A percentile compares a stretch with the other conserved stretches of the same genome.
Conservation (phyloP, 2,329 filamentous ascomycete genomes). For the Akanthomyces muscarius region DNA sequence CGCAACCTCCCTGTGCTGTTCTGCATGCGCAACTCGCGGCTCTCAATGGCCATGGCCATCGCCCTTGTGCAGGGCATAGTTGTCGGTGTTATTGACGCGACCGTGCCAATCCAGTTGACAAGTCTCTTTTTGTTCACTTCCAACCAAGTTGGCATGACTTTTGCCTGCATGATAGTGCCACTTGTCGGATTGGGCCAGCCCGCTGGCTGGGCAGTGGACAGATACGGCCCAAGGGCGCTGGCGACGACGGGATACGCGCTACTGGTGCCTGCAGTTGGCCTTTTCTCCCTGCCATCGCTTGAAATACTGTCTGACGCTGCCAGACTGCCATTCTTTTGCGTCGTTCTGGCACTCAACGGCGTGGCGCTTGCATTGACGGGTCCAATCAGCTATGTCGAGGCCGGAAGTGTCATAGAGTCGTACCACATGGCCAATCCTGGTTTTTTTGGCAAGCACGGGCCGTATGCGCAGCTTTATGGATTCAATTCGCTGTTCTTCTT, state of each 20-base stretch:
- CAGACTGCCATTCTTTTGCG: constrained; percentile 1
- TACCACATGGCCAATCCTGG: constrained; percentile 17
- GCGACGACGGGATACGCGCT: constrained; percentile 5
- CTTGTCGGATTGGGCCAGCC: constrained; percentile 8
- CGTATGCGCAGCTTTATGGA: constrained; percentile 19
- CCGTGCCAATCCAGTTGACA: neutral
- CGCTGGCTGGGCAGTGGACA: constrained; percentile 12
- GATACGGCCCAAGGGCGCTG: constrained; percentile 13
- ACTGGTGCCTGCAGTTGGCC: neutral
- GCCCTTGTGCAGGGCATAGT: neutral
- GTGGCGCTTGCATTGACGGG: constrained; percentile 3
- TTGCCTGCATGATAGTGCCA: neutral
- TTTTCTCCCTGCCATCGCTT: constrained; percentile 4
- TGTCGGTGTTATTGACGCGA: constrained; percentile 1
- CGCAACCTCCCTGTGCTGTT: neutral
- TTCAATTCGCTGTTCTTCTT: constrained; percentile 13
- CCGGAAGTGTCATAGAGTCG: constrained; percentile 8
- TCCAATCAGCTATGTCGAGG: constrained; percentile 14
- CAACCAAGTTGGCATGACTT: neutral
- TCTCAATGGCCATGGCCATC: neutral
- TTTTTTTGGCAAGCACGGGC: constrained; percentile 18
- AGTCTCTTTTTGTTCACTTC: neutral
- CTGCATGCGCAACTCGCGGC: neutral
- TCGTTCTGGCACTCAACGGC: constrained; percentile 4
- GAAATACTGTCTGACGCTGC: neutral